Percentiles rank a stretch among this genome's conserved stretches.
Evolutionary conservation across 2,329 filamentous ascomycete species (phyloP).

Genomic region (Aspergillus fumigatiaffinis): DNA sequence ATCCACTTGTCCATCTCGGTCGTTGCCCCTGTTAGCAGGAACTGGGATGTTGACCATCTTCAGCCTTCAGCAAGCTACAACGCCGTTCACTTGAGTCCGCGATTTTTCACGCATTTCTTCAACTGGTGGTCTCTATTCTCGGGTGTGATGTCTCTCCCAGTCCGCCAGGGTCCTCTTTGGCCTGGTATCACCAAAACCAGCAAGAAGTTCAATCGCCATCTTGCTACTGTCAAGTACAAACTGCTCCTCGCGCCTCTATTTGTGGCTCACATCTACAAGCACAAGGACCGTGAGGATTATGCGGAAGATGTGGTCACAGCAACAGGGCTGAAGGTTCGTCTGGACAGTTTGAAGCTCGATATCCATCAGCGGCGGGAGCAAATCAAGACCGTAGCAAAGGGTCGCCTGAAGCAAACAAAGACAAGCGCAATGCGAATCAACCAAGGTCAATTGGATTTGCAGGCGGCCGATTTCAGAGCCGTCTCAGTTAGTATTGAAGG

Average conservation of each 20-base stretch:
- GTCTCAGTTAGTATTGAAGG: slow-evolving; percentile 86
- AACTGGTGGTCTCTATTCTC: slow-evolving; percentile 97
- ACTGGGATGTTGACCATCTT: slow-evolving; percentile 74
- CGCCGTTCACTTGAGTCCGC: slow-evolving; percentile 86
- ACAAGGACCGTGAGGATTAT: slow-evolving; percentile 90
- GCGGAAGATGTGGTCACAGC: slow-evolving; percentile 75
- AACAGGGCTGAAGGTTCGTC: slow-evolving; percentile 90
- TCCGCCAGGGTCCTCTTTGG: slow-evolving; percentile 88
- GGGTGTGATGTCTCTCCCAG: slow-evolving; percentile 87
- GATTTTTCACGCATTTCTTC: slow-evolving; percentile 98
- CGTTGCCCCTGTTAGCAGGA: slow-evolving; percentile 76
- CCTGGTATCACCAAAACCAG: slow-evolving; percentile 91
- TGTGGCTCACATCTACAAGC: slow-evolving; percentile 96
- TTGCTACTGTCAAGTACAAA: slow-evolving; percentile 99
- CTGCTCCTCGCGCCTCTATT: slow-evolving; percentile 87
- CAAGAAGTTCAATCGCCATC: slow-evolving; percentile 95
- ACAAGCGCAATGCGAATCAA: slow-evolving; percentile 96
- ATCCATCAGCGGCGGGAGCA: slow-evolving; percentile 91
- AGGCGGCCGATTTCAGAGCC: slow-evolving; percentile 86
- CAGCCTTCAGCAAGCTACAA: slow-evolving; percentile 89
- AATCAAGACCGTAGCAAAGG: slow-evolving; percentile 76
- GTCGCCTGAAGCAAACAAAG: slow-evolving; percentile 69
- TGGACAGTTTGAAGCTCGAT: slow-evolving; percentile 97
- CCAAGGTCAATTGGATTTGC: slow-evolving; percentile 85
- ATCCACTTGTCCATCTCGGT: slow-evolving; percentile 94